Evolutionary conservation across 176 grass and related monocot genomes (phyloP).

Genomic region (Zea luxurians): DNA sequence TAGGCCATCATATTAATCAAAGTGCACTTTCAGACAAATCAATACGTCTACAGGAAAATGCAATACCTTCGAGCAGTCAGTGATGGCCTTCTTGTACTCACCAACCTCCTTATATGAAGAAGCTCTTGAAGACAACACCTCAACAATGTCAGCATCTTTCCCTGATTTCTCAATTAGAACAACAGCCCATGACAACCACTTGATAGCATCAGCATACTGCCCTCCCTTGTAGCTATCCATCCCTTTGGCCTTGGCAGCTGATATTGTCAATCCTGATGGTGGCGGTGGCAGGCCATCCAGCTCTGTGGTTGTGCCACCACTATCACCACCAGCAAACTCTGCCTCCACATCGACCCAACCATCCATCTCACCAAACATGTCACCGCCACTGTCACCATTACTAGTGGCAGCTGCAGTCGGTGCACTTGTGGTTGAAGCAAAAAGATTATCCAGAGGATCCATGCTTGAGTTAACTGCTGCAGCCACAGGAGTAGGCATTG

Average conservation of each 20-base stretch:
- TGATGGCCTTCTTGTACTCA: constrained; percentile 99
- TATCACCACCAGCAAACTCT: constrained; percentile 65
- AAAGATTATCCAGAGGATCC: constrained; percentile 75
- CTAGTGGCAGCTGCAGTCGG: constrained; percentile 32
- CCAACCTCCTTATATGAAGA: constrained; percentile 99
- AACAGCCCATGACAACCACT: constrained; percentile 94
- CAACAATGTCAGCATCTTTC: constrained; percentile 55
- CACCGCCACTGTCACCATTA: constrained; percentile 35
- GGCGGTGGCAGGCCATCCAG: constrained; percentile 83
- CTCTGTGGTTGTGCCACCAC: constrained; percentile 62
- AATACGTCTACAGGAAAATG: background rate
- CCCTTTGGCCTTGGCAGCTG: constrained; percentile 72
- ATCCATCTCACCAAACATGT: constrained; percentile 81
- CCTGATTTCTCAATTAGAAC: constrained; percentile 77
- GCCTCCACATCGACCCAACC: constrained; percentile 77
- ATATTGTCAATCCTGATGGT: constrained; percentile 69
- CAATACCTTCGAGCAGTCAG: constrained; percentile 89
- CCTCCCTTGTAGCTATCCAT: constrained; percentile 97
- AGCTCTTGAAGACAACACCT: constrained; percentile 89
- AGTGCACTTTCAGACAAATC: background rate
- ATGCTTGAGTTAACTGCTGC: constrained; percentile 27
- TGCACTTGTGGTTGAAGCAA: constrained; percentile 61
- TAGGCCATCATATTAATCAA: background rate
- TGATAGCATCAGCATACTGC: constrained; percentile 96
- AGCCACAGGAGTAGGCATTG: constrained; percentile 39